A percentile compares a stretch with the other conserved stretches of the same genome.
phyloP scores from a whole-genome alignment of 257 asterid genomes.

The Verbena officinalis region DNA sequence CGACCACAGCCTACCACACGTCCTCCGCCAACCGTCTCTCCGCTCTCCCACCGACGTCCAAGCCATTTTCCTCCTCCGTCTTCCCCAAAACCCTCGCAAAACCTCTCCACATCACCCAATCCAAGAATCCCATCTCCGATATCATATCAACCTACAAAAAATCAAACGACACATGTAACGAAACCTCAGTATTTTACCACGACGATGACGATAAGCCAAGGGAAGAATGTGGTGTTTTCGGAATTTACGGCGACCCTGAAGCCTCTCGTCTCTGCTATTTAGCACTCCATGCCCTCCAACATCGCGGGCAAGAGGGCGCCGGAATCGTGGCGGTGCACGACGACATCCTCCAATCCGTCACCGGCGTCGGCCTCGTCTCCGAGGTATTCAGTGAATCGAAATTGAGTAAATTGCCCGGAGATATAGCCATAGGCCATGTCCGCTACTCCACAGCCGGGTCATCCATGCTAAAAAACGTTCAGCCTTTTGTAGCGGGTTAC shows the following conservation, averaged over 20 bases:
- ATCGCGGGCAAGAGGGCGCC: slow-evolving; percentile 96
- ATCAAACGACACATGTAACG: background rate
- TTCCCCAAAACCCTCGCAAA: slow-evolving; percentile 34
- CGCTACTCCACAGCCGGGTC: slow-evolving; percentile 94
- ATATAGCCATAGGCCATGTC: slow-evolving; percentile 89
- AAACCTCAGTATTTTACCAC: background rate
- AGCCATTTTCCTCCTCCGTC: slow-evolving; percentile 15
- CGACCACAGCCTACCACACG: slow-evolving; percentile 18
- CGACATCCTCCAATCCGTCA: slow-evolving; percentile 65
- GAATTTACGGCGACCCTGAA: slow-evolving; percentile 90
- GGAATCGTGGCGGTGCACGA: slow-evolving; percentile 81
- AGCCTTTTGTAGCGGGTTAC: slow-evolving; percentile 92
- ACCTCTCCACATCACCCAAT: slow-evolving; percentile 39
- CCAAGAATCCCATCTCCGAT: slow-evolving; percentile 60
- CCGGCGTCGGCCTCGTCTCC: slow-evolving; percentile 87
- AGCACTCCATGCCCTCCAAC: slow-evolving; percentile 92
- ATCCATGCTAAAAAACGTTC: slow-evolving; percentile 92
- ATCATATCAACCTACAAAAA: slow-evolving; percentile 28
- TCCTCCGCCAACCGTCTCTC: slow-evolving; percentile 44
- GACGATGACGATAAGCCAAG: slow-evolving; percentile 68
- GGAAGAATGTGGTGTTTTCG: slow-evolving; percentile 95
- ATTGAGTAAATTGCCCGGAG: slow-evolving; percentile 71
- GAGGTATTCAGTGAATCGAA: slow-evolving; percentile 84
- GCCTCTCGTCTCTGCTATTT: slow-evolving; percentile 84
- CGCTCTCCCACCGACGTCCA: slow-evolving; percentile 26